Conservation (phyloP, 2,329 filamentous ascomycete species). For the Pseudodiploospora longispora region DNA sequence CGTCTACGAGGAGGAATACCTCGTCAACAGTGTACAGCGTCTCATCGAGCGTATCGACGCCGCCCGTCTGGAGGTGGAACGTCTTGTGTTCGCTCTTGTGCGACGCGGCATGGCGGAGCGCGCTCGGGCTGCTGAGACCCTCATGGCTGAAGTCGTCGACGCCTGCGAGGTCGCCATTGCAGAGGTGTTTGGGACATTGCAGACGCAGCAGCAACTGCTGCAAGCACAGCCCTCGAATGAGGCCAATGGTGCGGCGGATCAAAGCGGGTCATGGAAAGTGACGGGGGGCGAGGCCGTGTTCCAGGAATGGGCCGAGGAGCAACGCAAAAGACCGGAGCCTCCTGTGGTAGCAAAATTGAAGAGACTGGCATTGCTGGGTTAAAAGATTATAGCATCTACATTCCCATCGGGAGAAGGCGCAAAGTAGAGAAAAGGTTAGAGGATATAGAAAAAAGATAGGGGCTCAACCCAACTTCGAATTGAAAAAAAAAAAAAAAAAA, state of each 20-base stretch:
- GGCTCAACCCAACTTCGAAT: background rate
- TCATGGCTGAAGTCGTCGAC: slow-evolving; percentile 66
- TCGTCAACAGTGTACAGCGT: slow-evolving; percentile 77
- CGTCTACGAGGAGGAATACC: slow-evolving; percentile 96
- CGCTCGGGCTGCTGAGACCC: slow-evolving; percentile 65
- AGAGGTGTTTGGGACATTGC: slow-evolving; percentile 53
- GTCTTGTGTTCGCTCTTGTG: slow-evolving; percentile 68
- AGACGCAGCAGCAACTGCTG: slow-evolving; percentile 9
- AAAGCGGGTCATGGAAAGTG: slow-evolving; percentile 23
- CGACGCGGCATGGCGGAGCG: slow-evolving; percentile 81
- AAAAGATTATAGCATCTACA: background rate
- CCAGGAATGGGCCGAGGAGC: slow-evolving; percentile 40
- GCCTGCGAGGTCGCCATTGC: slow-evolving; percentile 57
- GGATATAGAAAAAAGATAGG: too few species aligned
- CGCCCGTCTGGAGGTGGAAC: slow-evolving; percentile 61
- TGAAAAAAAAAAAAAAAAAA: slow-evolving; percentile 4
- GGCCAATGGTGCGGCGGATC: slow-evolving; percentile 12
- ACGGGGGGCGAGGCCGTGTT: slow-evolving; percentile 46
- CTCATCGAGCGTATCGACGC: slow-evolving; percentile 75
- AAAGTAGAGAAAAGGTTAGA: background rate
- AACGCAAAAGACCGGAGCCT: slow-evolving; percentile 36
- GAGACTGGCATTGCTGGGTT: slow-evolving; percentile 44
- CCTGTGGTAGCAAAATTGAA: slow-evolving; percentile 42
- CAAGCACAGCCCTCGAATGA: slow-evolving; percentile 7
- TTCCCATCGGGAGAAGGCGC: background rate